A percentile compares a stretch with the other conserved stretches of the same genome.
phyloP scores from a whole-genome alignment of 164 flowering plant genomes.

The Brasenia schreberi region DNA sequence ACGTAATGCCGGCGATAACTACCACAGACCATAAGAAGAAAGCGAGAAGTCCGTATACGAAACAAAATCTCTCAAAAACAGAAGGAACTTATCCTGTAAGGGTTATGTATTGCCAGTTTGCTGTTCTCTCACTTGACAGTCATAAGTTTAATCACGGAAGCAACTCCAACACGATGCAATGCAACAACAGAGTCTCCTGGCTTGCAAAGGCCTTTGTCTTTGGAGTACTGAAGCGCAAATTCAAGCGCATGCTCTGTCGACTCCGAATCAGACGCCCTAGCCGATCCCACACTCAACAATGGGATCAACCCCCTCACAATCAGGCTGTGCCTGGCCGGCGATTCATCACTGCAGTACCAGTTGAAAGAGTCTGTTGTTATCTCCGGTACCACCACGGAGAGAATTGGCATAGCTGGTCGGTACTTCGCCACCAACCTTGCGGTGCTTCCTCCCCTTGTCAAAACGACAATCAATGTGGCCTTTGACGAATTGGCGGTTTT shows the following conservation, averaged over 20 bases:
- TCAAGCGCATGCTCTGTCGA: constrained; percentile 65
- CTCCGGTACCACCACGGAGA: constrained; percentile 81
- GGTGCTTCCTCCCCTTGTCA: constrained; percentile 77
- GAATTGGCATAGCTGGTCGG: constrained; percentile 68
- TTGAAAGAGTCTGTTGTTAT: constrained; percentile 63
- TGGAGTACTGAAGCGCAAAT: constrained; percentile 49
- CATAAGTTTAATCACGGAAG: constrained; percentile 71
- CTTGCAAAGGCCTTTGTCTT: constrained; percentile 53
- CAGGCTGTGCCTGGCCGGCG: constrained; percentile 87
- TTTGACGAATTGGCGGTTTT: constrained; percentile 54
- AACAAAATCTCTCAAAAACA: background rate
- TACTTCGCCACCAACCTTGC: constrained; percentile 86
- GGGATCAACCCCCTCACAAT: constrained; percentile 69
- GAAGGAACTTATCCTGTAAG: background rate
- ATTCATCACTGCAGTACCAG: constrained; percentile 75
- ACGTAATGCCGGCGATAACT: background rate
- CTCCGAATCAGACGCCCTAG: constrained; percentile 59
- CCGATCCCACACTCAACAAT: constrained; percentile 57
- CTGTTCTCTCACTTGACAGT: constrained; percentile 28
- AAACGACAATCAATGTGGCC: constrained; percentile 61
- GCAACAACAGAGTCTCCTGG: constrained; percentile 74
- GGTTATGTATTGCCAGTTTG: background rate
- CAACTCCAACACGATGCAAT: constrained; percentile 53
- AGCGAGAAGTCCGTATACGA: background rate
- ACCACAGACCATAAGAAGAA: background rate